Conservation (phyloP, 2,329 filamentous ascomycete genomes). For the Didymella exigua region DNA sequence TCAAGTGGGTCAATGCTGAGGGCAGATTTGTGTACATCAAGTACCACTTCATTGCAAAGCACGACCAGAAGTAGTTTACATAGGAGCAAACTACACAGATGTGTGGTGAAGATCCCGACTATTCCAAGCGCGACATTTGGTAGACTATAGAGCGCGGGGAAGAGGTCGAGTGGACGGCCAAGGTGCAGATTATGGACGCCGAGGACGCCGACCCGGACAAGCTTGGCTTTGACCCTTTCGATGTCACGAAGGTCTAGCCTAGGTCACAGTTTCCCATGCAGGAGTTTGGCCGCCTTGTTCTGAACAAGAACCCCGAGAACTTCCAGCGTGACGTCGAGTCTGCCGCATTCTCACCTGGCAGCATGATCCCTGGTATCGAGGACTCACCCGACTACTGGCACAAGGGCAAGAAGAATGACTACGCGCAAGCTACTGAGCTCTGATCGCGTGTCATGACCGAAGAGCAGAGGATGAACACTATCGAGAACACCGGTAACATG, state of each 20-base stretch:
- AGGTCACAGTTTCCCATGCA: conserved; percentile 56
- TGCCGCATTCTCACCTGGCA: conserved; percentile 55
- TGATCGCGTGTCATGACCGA: conserved; percentile 58
- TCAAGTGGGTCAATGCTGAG: conserved; percentile 56
- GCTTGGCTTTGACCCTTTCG: conserved; percentile 60
- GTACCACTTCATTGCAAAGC: conserved; percentile 56
- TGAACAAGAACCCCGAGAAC: conserved; percentile 62
- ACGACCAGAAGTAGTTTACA: conserved; percentile 57
- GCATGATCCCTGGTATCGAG: conserved; percentile 59
- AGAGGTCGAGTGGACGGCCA: conserved; percentile 52
- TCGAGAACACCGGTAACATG: conserved; percentile 57
- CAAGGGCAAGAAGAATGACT: conserved; percentile 59
- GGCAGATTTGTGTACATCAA: conserved; percentile 60
- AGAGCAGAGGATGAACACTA: conserved; percentile 52
- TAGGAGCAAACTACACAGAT: conserved; percentile 53
- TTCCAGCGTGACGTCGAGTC: conserved; percentile 53
- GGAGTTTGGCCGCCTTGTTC: conserved; percentile 56
- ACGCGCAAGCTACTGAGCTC: conserved; percentile 58
- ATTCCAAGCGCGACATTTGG: conserved; percentile 56
- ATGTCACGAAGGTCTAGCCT: conserved; percentile 62
- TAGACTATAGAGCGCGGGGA: conserved; percentile 52
- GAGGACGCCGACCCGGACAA: conserved; percentile 55
- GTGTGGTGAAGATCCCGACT: conserved; percentile 58
- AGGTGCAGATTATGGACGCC: conserved; percentile 55
- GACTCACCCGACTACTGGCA: conserved; percentile 55